Percentiles rank a stretch among this genome's conserved stretches.
Evolutionary conservation across 768 basidiomycete genomes (phyloP).

Genomic region (Lepiota venenata): DNA sequence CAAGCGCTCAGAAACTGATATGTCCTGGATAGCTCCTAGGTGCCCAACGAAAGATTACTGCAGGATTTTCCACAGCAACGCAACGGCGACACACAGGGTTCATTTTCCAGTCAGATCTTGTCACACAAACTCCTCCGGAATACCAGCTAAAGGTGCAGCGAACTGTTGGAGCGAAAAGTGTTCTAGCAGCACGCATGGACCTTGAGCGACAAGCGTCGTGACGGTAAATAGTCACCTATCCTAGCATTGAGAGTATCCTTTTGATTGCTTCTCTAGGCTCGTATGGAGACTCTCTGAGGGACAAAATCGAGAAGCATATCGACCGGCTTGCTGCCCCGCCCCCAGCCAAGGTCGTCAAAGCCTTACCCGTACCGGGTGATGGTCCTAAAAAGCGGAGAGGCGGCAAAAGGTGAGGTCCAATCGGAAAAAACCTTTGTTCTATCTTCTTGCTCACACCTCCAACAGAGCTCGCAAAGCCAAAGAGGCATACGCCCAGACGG

Average conservation of each 20-base stretch:
- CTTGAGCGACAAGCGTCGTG: constrained; percentile 77
- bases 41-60: constrained; percentile 87
- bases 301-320: constrained; percentile 91
- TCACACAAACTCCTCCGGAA: constrained; percentile 82
- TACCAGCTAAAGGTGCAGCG: constrained; percentile 91
- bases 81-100: constrained; percentile 95
- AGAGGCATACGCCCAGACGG: constrained; percentile 96
- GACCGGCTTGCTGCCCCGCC: constrained; percentile 92
- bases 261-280: constrained; percentile 38
- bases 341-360: constrained; percentile 89
- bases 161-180: constrained; percentile 89
- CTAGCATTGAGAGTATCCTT: neutral
- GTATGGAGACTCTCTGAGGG: constrained; percentile 79
- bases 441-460: neutral
- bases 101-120: constrained; percentile 90
- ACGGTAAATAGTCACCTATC: constrained; percentile 48
- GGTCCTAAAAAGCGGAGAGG: constrained; percentile 95
- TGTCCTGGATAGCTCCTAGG: constrained; percentile 70
- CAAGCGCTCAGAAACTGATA: neutral
- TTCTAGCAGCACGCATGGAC: constrained; percentile 91
- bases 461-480: constrained; percentile 94
- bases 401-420: constrained; percentile 73
- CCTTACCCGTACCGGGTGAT: constrained; percentile 91
- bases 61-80: constrained; percentile 85
- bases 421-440: neutral